Conservation (phyloP, 208 protist genomes). For the Trypanosoma avium region DNA sequence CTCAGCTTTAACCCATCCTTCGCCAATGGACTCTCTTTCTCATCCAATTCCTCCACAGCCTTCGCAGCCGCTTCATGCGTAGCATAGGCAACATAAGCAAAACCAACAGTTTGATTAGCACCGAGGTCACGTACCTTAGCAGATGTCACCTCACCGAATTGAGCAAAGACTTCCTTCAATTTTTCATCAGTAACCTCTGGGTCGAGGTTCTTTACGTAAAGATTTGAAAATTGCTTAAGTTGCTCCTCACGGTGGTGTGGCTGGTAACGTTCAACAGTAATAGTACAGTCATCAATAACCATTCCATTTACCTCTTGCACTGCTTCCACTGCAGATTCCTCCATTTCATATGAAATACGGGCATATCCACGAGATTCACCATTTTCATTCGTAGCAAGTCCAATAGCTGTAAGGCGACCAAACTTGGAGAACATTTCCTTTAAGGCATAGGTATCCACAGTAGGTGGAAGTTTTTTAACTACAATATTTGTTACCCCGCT, state of each 20-base stretch:
- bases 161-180: constrained; percentile 92
- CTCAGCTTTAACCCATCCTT: constrained; percentile 91
- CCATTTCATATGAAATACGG: constrained; percentile 96
- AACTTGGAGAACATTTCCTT: constrained; percentile 93
- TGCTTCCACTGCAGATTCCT: constrained; percentile 93
- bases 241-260: constrained; percentile 92
- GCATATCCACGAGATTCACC: constrained; percentile 95
- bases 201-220: constrained; percentile 99
- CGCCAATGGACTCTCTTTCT: constrained; percentile 70
- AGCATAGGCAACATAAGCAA: constrained; percentile 98
- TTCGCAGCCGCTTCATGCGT: constrained; percentile 90
- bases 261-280: constrained; percentile 96
- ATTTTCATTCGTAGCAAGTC: constrained; percentile 89
- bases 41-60: constrained; percentile 89
- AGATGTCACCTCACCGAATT: constrained; percentile 96
- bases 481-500: constrained; percentile 98
- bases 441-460: constrained; percentile 96
- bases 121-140: constrained; percentile 95
- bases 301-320: constrained; percentile 88
- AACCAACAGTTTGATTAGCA: constrained; percentile 82
- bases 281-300: constrained; percentile 83
- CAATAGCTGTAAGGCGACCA: constrained; percentile 92
- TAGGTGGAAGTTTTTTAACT: constrained; percentile 97
- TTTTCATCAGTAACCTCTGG: constrained; percentile 93
- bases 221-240: constrained; percentile 96